Evolutionary conservation across 257 asterid genomes (phyloP).

Genomic region (Solanum sejunctum): DNA sequence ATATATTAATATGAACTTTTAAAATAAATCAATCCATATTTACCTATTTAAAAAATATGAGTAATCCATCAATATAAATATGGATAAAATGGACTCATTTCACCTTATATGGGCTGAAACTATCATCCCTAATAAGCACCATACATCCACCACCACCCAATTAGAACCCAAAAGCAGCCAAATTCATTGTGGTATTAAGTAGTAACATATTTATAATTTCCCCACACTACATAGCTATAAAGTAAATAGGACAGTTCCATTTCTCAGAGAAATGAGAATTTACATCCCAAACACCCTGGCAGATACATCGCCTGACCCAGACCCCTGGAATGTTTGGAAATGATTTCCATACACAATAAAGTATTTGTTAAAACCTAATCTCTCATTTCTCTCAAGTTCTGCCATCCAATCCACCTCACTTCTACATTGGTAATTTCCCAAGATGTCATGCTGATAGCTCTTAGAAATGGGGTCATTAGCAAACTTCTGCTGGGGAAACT

Average conservation of each 20-base stretch:
- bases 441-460: constrained; percentile 24
- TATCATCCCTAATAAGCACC: background rate
- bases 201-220: background rate
- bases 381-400: constrained; percentile 51
- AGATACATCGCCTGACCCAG: constrained; percentile 58
- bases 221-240: background rate
- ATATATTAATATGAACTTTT: too few relatives aligned
- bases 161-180: background rate
- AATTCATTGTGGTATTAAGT: background rate
- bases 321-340: constrained; percentile 23
- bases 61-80: too few relatives aligned
- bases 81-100: too few relatives aligned
- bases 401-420: constrained; percentile 27
- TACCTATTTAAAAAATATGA: too few relatives aligned
- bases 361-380: constrained; percentile 39
- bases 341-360: constrained; percentile 52
- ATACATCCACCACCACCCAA: background rate
- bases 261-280: background rate
- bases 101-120: too few relatives aligned
- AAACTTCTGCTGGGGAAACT: constrained; percentile 31
- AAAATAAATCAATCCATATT: too few relatives aligned
- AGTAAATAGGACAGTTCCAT: background rate
- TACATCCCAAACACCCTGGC: constrained; percentile 54
- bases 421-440: constrained; percentile 35
- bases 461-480: constrained; percentile 30